phyloP scores from a whole-genome alignment of 169 alveolate species.

The Neospora caninum region DNA sequence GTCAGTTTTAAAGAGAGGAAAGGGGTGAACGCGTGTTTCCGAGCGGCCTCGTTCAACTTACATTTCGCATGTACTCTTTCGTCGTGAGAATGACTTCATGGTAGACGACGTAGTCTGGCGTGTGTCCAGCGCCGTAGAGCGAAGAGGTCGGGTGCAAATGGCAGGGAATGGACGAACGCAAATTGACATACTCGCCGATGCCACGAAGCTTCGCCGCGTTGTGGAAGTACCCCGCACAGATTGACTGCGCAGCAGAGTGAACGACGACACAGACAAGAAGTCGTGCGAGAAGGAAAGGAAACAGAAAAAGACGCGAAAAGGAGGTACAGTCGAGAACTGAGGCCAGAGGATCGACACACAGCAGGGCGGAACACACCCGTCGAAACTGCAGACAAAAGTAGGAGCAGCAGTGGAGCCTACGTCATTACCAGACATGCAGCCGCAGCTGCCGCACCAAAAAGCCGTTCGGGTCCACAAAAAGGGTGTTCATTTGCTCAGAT shows the following conservation, averaged over 20 bases:
- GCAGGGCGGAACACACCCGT: too few relatives aligned
- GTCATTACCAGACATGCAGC: too few relatives aligned
- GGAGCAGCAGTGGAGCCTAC: too few relatives aligned
- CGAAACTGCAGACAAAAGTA: too few relatives aligned
- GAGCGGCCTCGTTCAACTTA: too few relatives aligned
- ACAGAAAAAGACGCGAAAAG: background rate
- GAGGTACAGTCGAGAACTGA: background rate
- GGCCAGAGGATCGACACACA: background rate
- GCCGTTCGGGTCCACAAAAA: too few relatives aligned
- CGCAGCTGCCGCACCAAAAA: too few relatives aligned
- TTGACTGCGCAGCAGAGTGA: slow-evolving; percentile 83
- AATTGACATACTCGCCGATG: slow-evolving; percentile 98
- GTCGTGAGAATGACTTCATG: slow-evolving; percentile 99
- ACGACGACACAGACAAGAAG: background rate
- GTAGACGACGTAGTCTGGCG: slow-evolving; percentile 99
- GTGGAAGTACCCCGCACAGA: slow-evolving; percentile 99
- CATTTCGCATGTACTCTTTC: slow-evolving; percentile 96
- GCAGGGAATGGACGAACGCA: slow-evolving; percentile 97
- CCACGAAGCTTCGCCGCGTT: slow-evolving; percentile 99
- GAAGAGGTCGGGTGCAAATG: slow-evolving; percentile 99
- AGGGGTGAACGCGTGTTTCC: too few relatives aligned
- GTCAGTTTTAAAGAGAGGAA: too few relatives aligned
- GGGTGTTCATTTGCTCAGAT: too few relatives aligned
- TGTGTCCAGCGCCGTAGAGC: slow-evolving; percentile 96
- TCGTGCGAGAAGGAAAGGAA: background rate